phyloP scores from a whole-genome alignment of 306 rosid genomes.

The Begonia loranthoides region DNA sequence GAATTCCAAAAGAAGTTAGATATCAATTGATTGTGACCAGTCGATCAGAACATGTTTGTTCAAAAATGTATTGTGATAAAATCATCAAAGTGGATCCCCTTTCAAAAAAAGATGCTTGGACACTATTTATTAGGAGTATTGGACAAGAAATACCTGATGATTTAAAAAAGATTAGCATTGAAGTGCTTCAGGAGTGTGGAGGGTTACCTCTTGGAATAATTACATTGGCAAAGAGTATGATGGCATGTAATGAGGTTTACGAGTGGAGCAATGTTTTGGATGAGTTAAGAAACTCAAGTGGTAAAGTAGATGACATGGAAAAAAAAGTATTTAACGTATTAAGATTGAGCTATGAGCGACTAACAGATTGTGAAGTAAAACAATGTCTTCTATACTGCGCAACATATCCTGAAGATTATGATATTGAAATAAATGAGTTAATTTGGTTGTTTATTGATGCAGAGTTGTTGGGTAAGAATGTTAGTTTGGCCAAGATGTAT shows the following conservation, averaged over 20 bases:
- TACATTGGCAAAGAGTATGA: conserved; percentile 6
- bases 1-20: conserved; percentile 11
- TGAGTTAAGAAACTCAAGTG: not conserved
- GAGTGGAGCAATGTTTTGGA: conserved; percentile 2
- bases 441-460: conserved; percentile 9
- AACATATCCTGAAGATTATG: conserved; percentile 13
- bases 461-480: conserved; percentile 9
- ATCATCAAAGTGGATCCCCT: conserved; percentile 1
- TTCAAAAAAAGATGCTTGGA: not conserved
- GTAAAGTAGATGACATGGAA: conserved; percentile 9
- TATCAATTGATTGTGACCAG: conserved; percentile 17
- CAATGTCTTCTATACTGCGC: conserved; percentile 12
- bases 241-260: not conserved
- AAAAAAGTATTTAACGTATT: conserved; percentile 12
- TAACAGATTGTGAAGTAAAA: conserved; percentile 4
- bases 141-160: not conserved
- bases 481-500: not conserved
- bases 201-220: not conserved
- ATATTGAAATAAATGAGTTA: too few species aligned
- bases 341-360: conserved; percentile 14
- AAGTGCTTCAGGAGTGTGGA: not conserved
- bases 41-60: conserved; percentile 12
- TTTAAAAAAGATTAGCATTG: not conserved
- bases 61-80: conserved; percentile 3
- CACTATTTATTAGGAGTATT: conserved; percentile 9